These are phyloP conservation scores for Coccomyxa subellipsoidea DNA, from an alignment of 163 green algal genomes.

Conservation along the genomic window DNA sequence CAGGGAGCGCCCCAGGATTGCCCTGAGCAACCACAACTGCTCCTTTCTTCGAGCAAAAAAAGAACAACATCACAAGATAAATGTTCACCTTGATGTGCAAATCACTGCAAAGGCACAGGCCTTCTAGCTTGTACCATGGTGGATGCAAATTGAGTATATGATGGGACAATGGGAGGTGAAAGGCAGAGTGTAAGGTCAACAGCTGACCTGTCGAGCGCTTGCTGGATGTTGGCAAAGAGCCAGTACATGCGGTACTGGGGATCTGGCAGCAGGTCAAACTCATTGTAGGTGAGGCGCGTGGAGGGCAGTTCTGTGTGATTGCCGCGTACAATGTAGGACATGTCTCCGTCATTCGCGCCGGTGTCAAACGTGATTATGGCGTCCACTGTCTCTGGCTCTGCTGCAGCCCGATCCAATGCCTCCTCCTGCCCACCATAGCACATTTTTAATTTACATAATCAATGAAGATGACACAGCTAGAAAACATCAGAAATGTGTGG, in stretches of 20 bases:
- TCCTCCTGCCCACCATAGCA: slow-evolving; percentile 1
- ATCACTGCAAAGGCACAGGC: too few species aligned
- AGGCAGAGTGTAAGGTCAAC: too few species aligned
- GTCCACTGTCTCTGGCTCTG: slow-evolving; percentile 39
- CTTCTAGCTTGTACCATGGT: too few species aligned
- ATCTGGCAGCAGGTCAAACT: slow-evolving; percentile 29
- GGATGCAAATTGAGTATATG: too few species aligned
- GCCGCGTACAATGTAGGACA: slow-evolving; percentile 59
- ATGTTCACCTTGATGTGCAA: too few species aligned
- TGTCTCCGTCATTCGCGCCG: background rate
- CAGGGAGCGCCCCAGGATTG: slow-evolving; percentile 3
- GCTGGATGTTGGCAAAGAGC: slow-evolving; percentile 58
- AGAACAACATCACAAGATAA: too few species aligned
- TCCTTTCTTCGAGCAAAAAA: too few species aligned
- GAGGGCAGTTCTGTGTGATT: slow-evolving; percentile 70
- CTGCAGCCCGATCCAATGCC: slow-evolving; percentile 16
- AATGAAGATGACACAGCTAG: too few species aligned
- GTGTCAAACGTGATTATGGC: slow-evolving; percentile 35
- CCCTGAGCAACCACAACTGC: background rate
- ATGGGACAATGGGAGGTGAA: too few species aligned
- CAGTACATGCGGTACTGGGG: slow-evolving; percentile 47
- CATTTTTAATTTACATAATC: background rate
- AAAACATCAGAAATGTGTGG: too few species aligned
- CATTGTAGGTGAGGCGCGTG: slow-evolving; percentile 54
- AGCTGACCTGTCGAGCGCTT: slow-evolving; percentile 31